Evolutionary conservation across 108 stramenopile genomes (phyloP).

Genomic region (Cyclotella cryptica): DNA sequence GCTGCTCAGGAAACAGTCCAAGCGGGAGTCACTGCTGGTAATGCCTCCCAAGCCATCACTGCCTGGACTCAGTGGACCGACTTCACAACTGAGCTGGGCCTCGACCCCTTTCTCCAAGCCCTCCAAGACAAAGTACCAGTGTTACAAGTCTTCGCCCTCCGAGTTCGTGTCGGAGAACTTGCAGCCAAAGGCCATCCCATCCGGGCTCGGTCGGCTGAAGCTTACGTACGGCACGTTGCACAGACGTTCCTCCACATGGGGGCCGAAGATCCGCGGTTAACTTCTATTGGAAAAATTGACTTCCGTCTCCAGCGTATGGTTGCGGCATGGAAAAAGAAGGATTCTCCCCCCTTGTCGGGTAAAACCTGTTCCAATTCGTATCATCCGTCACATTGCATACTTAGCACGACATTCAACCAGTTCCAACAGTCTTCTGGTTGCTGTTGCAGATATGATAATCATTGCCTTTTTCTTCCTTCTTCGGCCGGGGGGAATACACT

Average conservation of each 20-base stretch:
- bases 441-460: no score
- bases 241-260: constrained; percentile 10
- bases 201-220: constrained; percentile 21
- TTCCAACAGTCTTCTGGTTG: no score
- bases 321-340: no score
- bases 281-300: not conserved
- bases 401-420: no score
- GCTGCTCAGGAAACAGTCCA: constrained; percentile 21
- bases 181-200: constrained; percentile 18
- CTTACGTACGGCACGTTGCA: constrained; percentile 19
- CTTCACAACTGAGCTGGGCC: constrained; percentile 24
- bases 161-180: constrained; percentile 19
- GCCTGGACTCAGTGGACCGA: not conserved
- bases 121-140: constrained; percentile 28
- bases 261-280: not conserved
- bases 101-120: constrained; percentile 38
- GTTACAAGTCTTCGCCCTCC: constrained; percentile 33
- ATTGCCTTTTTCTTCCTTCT: no score
- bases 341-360: no score
- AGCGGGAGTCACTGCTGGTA: not conserved
- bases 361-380: no score
- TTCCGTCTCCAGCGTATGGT: not conserved
- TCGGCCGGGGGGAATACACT: no score
- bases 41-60: not conserved
- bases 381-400: no score